Percentiles rank a stretch among this genome's conserved stretches.
These are phyloP conservation scores for Naumovozyma dairenensis DNA, from an alignment of 805 yeast genomes.

Conservation along the genomic window DNA sequence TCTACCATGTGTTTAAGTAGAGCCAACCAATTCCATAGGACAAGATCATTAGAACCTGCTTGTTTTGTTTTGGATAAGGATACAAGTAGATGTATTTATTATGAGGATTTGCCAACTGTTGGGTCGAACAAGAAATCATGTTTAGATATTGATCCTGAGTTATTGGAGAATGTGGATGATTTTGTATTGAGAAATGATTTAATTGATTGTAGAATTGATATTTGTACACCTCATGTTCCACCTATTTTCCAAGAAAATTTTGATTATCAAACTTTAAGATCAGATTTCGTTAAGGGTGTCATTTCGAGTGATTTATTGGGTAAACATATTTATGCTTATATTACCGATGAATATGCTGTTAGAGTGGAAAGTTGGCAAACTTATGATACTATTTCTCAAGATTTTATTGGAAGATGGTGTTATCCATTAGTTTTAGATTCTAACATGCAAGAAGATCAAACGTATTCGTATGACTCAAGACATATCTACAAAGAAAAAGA, in stretches of 20 bases:
- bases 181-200: constrained; percentile 81
- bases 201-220: constrained; percentile 93
- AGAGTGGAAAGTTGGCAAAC: constrained; percentile 95
- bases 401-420: constrained; percentile 82
- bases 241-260: constrained; percentile 93
- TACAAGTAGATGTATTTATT: constrained; percentile 70
- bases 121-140: constrained; percentile 38
- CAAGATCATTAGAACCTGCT: constrained; percentile 80
- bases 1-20: constrained; percentile 88
- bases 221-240: constrained; percentile 90
- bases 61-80: constrained; percentile 70
- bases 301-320: constrained; percentile 82
- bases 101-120: constrained; percentile 61
- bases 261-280: constrained; percentile 79
- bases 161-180: constrained; percentile 63
- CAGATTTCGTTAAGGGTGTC: constrained; percentile 85
- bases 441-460: constrained; percentile 59
- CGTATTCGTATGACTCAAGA: constrained; percentile 70
- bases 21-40: constrained; percentile 75
- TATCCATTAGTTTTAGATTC: constrained; percentile 88
- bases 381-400: constrained; percentile 84
- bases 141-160: constrained; percentile 71
- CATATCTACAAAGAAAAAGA: constrained; percentile 84
- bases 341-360: constrained; percentile 79
- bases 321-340: constrained; percentile 82